Conservation (phyloP, 2,329 filamentous ascomycete genomes). For the Alternaria atra region DNA sequence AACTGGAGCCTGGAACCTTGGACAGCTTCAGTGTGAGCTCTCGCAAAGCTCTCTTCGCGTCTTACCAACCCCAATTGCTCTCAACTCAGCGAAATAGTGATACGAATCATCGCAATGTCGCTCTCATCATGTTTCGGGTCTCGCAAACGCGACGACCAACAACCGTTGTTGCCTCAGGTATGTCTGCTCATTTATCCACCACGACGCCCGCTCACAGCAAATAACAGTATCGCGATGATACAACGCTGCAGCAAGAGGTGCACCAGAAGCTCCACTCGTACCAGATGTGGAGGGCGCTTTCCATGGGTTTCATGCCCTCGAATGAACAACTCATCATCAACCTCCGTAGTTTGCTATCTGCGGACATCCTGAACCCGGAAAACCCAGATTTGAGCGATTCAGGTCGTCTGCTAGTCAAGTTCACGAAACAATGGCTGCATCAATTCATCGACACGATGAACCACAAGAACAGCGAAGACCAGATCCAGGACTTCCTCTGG, state of each 20-base stretch:
- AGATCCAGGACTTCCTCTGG: constrained; percentile 93
- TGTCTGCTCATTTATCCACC: not conserved
- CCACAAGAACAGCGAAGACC: constrained; percentile 83
- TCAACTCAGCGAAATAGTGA: not conserved
- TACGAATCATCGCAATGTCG: constrained; percentile 55
- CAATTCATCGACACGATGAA: constrained; percentile 83
- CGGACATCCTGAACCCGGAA: constrained; percentile 79
- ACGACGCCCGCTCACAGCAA: not conserved
- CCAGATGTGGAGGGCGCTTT: constrained; percentile 85
- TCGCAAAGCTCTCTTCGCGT: not conserved
- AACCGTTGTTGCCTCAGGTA: constrained; percentile 75
- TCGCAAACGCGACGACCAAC: constrained; percentile 66
- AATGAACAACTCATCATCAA: constrained; percentile 85
- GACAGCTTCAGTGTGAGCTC: constrained; percentile 7
- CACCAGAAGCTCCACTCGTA: constrained; percentile 93
- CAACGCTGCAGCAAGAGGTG: constrained; percentile 71
- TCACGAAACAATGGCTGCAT: constrained; percentile 75
- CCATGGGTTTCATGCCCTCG: constrained; percentile 89
- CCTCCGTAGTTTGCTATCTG: constrained; percentile 78
- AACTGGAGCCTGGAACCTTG: constrained; percentile 6
- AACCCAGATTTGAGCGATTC: constrained; percentile 79
- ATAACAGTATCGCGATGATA: constrained; percentile 76
- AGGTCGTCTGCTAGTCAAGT: constrained; percentile 76
- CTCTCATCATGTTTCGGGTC: constrained; percentile 69
- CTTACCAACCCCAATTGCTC: constrained; percentile 9